phyloP scores from a whole-genome alignment of 148 eudicot species.

The Vaccinium macrocarpon region DNA sequence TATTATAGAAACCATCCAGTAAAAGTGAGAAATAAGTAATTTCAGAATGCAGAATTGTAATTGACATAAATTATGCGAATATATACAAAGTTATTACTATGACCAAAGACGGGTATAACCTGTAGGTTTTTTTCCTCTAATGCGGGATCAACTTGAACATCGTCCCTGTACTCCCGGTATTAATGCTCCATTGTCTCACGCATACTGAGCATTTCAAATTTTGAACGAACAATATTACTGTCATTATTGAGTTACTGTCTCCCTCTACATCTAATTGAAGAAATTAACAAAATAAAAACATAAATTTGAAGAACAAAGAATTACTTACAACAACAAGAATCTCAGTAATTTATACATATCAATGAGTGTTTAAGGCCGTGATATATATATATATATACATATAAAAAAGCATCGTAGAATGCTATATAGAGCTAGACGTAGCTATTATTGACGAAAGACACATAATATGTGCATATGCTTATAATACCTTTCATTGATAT shows the following conservation, averaged over 20 bases:
- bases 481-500: too few species aligned
- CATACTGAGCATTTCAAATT: constrained; percentile 45
- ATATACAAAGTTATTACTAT: too few species aligned
- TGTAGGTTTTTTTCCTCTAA: constrained; percentile 52
- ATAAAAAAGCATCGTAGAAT: too few species aligned
- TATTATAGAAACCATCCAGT: not conserved
- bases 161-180: constrained; percentile 55
- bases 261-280: not conserved
- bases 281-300: not conserved
- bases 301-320: not conserved
- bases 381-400: too few species aligned
- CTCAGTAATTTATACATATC: not conserved
- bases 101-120: constrained; percentile 35
- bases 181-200: constrained; percentile 66
- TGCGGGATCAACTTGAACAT: constrained; percentile 41
- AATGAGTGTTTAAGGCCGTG: not conserved
- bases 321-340: not conserved
- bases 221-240: not conserved
- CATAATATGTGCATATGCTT: too few species aligned
- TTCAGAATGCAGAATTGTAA: not conserved
- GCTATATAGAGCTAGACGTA: too few species aligned
- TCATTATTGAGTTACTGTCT: not conserved
- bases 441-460: too few species aligned
- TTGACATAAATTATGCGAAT: not conserved
- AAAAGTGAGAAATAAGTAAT: not conserved